Conservation (phyloP, 768 basidiomycete species). For the Termitomyces eurrhizus region DNA sequence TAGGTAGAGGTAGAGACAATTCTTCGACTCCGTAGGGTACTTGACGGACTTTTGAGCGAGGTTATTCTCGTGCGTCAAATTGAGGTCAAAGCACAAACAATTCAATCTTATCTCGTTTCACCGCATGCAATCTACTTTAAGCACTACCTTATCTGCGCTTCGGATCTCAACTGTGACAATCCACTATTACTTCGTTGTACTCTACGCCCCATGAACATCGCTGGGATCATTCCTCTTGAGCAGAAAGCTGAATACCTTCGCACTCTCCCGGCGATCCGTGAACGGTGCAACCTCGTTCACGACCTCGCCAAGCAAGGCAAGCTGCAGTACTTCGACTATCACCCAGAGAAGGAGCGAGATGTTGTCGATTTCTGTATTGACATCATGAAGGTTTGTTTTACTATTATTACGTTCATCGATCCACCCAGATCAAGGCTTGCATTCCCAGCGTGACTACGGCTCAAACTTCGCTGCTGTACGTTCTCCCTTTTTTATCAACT, state of each 20-base stretch:
- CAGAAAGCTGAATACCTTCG: conserved; percentile 67
- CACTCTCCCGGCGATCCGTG: conserved; percentile 85
- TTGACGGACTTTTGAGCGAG: neutral
- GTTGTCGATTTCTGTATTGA: conserved; percentile 72
- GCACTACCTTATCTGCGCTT: neutral
- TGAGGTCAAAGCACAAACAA: neutral
- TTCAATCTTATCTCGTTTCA: conserved; percentile 4
- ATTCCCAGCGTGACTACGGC: conserved; percentile 72
- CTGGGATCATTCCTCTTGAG: conserved; percentile 23
- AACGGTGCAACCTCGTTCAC: conserved; percentile 76
- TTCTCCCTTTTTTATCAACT: neutral
- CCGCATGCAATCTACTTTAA: neutral
- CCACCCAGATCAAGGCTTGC: neutral
- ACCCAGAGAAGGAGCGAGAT: conserved; percentile 66
- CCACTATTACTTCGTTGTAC: neutral
- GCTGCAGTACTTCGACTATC: conserved; percentile 83
- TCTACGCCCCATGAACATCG: conserved; percentile 25
- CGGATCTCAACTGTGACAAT: conserved; percentile 6
- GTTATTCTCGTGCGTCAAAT: neutral
- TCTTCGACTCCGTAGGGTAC: neutral
- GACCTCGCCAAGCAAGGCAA: conserved; percentile 70
- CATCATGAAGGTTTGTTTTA: conserved; percentile 68
- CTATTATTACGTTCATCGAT: neutral
- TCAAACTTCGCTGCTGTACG: conserved; percentile 60
- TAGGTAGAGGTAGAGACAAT: conserved; percentile 2